phyloP scores from a whole-genome alignment of 768 basidiomycete species.

The Galerina sulciceps region DNA sequence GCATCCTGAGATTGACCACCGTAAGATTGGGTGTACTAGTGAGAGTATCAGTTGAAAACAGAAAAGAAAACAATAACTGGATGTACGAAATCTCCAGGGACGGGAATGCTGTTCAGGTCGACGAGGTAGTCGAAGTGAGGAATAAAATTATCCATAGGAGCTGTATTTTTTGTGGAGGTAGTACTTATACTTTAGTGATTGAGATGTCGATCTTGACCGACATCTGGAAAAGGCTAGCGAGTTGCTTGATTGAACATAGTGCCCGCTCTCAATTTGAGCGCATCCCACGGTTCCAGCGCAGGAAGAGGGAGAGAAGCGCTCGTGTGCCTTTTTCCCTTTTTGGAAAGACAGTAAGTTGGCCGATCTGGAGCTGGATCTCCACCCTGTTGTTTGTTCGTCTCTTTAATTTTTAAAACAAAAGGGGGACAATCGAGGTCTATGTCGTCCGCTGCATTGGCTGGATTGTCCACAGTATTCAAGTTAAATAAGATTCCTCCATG shows the following conservation, averaged over 20 bases:
- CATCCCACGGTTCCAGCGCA: constrained; percentile 41
- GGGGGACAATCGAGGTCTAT: background rate
- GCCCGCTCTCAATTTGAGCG: constrained; percentile 9
- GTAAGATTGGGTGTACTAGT: background rate
- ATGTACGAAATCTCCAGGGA: background rate
- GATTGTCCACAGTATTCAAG: no score
- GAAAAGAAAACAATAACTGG: background rate
- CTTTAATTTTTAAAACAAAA: background rate
- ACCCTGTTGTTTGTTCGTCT: background rate
- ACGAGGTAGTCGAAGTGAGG: constrained; percentile 4
- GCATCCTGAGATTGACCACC: background rate
- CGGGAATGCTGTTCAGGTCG: constrained; percentile 1
- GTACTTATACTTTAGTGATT: background rate
- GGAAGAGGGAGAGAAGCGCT: constrained; percentile 24
- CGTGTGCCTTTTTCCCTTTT: constrained; percentile 14
- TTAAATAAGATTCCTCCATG: constrained; percentile 14
- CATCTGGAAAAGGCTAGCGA: constrained; percentile 23
- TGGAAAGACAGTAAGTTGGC: background rate
- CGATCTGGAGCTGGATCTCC: constrained; percentile 6
- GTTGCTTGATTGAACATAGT: constrained; percentile 14
- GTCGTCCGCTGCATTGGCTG: background rate
- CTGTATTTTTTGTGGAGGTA: background rate
- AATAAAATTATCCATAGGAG: constrained; percentile 8
- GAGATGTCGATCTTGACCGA: constrained; percentile 17
- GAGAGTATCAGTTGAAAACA: background rate